Base-by-base conservation (phyloP, 352 stramenopile species). In the Phytophthora pini region DNA sequence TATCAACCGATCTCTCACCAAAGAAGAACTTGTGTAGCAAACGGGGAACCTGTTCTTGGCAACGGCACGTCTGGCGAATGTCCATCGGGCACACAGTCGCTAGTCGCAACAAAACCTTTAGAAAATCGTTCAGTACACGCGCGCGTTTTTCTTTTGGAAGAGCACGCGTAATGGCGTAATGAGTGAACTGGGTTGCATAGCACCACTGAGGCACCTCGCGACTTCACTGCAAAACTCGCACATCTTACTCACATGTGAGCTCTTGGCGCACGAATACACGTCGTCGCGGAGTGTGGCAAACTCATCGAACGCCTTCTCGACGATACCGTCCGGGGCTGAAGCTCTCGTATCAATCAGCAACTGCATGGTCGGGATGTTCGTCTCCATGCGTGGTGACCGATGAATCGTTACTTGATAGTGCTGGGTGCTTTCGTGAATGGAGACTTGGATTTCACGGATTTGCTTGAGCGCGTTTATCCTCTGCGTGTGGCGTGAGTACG, bases 401-500 rank as follows among this genome's bases (percentile, higher is more conserved):
- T 48, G 39, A 48, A 58, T 22, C 15, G 36, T n/a, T 6, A 61
- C 13, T 7, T 13, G 13, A 20, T 47, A 61, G 17, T 27, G 29
- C 29, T 34, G 38, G 40, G 10, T 1, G 17, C 22, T 3, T 22
- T 34, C 29, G 29, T 47, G 32, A 15, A 29, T 10, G 11, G 24
- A 48, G 31, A 62, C 45, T 22, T 53, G 43, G 9, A 61, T 27
- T 12, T 52, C 43, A 43, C 32, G 44, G 13, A 62, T 27, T 40
- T 54, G 29, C 24, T 62, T 62, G 47, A 54, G 44, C 26, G 54
- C 32, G 45, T 20, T 49, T 26, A 55, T 26, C 34, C 32, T 54
- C 17, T 54, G 44, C 22, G 32, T 49, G 32, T 62, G 36, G 15
- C 36, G 36, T 7, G 36, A 41, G 36, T 41, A 41, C 36, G 36